Evolutionary conservation across 805 yeast species (phyloP).

Genomic region (Cyberlindnera bimundalis): DNA sequence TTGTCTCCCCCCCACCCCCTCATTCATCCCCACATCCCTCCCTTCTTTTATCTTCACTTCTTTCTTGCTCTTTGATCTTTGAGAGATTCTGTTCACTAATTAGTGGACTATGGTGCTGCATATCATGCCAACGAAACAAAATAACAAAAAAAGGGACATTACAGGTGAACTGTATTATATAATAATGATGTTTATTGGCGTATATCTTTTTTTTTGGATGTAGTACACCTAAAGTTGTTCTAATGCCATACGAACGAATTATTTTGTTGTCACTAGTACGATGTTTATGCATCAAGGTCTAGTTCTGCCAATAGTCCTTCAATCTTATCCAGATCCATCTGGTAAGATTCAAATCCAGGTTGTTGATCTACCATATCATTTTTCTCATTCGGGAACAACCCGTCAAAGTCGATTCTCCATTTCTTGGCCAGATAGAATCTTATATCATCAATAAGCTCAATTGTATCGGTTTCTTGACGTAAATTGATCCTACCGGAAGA

Average conservation of each 20-base stretch:
- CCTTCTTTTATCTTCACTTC: conserved; percentile 1
- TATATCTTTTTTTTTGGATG: too few relatives aligned
- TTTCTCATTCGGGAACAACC: conserved; percentile 30
- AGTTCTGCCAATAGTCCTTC: conserved; percentile 38
- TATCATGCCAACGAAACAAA: not conserved
- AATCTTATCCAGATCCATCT: conserved; percentile 35
- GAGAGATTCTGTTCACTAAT: conserved; percentile 1
- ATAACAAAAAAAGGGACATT: not conserved
- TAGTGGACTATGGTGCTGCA: not conserved
- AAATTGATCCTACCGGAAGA: conserved; percentile 53
- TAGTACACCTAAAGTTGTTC: too few relatives aligned
- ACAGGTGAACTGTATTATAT: not conserved
- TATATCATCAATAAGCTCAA: conserved; percentile 76
- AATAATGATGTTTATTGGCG: not conserved
- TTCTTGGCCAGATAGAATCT: conserved; percentile 49
- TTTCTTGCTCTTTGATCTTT: conserved; percentile 4
- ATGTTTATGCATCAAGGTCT: conserved; percentile 39
- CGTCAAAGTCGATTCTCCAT: conserved; percentile 29
- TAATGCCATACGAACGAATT: too few relatives aligned
- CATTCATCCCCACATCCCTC: not conserved
- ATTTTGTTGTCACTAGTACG: too few relatives aligned
- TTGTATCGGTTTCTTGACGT: conserved; percentile 74
- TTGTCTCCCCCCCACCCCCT: too few relatives aligned
- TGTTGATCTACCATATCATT: conserved; percentile 21
- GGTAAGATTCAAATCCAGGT: conserved; percentile 24